phyloP scores from a whole-genome alignment of 2,329 filamentous ascomycete genomes.

The Neurospora crassa region DNA sequence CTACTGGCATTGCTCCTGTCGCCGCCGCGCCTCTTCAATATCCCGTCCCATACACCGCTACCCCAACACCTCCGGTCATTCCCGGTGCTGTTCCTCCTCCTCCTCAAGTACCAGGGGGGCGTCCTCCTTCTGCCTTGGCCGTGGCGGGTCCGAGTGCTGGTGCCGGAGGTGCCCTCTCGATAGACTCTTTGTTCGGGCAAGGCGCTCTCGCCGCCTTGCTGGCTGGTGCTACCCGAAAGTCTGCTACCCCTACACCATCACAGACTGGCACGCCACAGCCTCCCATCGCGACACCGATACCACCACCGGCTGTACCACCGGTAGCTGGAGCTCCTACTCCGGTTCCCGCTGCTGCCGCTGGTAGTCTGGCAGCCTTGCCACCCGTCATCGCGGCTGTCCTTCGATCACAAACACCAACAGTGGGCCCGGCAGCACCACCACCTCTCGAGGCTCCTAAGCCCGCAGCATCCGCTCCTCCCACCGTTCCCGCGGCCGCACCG shows the following conservation, averaged over 20 bases:
- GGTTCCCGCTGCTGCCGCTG: not conserved
- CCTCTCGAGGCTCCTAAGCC: not conserved
- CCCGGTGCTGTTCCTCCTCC: slow-evolving; percentile 22
- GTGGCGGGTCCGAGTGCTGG: slow-evolving; percentile 17
- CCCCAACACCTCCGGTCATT: slow-evolving; percentile 22
- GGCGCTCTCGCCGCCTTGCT: slow-evolving; percentile 51
- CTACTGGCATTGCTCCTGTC: slow-evolving; percentile 13
- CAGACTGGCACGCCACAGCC: slow-evolving; percentile 6
- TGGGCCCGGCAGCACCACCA: slow-evolving; percentile 18
- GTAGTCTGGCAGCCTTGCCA: not conserved
- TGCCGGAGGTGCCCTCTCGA: slow-evolving; percentile 28
- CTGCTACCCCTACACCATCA: slow-evolving; percentile 35
- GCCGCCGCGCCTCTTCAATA: slow-evolving; percentile 3
- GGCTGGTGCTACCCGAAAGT: slow-evolving; percentile 33
- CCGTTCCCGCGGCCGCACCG: not conserved
- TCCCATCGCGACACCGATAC: slow-evolving; percentile 16
- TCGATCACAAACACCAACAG: not conserved
- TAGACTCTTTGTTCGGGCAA: slow-evolving; percentile 50
- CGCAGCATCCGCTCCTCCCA: not conserved
- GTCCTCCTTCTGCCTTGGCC: slow-evolving; percentile 24
- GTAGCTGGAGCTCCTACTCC: not conserved
- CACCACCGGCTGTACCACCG: slow-evolving; percentile 22
- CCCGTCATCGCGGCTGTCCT: not conserved
- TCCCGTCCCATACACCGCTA: slow-evolving; percentile 16
- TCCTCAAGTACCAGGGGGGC: slow-evolving; percentile 24